A percentile compares a stretch with the other conserved stretches of the same genome.
These are phyloP conservation scores for Fusarium palustre DNA, from an alignment of 2,329 filamentous ascomycete species.

Conservation along the genomic window DNA sequence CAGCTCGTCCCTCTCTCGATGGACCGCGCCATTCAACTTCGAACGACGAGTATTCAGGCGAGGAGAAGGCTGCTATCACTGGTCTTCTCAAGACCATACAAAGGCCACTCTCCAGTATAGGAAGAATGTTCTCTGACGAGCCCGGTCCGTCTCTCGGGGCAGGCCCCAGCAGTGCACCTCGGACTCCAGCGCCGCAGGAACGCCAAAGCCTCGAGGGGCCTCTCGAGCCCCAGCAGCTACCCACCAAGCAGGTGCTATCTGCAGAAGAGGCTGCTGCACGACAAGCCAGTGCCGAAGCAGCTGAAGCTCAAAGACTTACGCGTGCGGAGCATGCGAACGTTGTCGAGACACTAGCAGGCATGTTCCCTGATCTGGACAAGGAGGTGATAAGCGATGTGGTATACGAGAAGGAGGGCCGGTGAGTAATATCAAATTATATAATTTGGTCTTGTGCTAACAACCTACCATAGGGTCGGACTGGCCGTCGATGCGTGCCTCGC, in stretches of 20 bases:
- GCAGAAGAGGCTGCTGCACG: constrained; percentile 90
- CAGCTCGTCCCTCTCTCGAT: constrained; percentile 59
- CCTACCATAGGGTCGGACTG: constrained; percentile 73
- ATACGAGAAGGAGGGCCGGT: constrained; percentile 93
- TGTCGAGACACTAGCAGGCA: constrained; percentile 91
- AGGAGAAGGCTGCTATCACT: constrained; percentile 84
- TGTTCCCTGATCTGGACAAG: constrained; percentile 95
- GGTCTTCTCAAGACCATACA: constrained; percentile 92
- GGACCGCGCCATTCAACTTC: constrained; percentile 66
- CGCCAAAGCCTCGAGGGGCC: constrained; percentile 49
- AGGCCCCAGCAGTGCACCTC: constrained; percentile 50
- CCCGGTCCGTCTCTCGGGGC: constrained; percentile 54
- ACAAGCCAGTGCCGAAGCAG: constrained; percentile 89
- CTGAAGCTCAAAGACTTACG: constrained; percentile 86
- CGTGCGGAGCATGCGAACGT: constrained; percentile 88
- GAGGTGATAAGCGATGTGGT: constrained; percentile 98
- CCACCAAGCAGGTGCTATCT: constrained; percentile 63
- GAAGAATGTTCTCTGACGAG: constrained; percentile 89
- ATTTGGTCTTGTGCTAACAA: constrained; percentile 8
- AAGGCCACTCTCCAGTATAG: constrained; percentile 88
- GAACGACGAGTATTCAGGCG: constrained; percentile 65
- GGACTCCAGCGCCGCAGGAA: constrained; percentile 54
- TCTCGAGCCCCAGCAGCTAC: constrained; percentile 51
- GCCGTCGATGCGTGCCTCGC: constrained; percentile 90
- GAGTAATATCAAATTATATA: constrained; percentile 53